Evolutionary conservation across 768 basidiomycete species (phyloP).

Genomic region (Naganishia onofrii): DNA sequence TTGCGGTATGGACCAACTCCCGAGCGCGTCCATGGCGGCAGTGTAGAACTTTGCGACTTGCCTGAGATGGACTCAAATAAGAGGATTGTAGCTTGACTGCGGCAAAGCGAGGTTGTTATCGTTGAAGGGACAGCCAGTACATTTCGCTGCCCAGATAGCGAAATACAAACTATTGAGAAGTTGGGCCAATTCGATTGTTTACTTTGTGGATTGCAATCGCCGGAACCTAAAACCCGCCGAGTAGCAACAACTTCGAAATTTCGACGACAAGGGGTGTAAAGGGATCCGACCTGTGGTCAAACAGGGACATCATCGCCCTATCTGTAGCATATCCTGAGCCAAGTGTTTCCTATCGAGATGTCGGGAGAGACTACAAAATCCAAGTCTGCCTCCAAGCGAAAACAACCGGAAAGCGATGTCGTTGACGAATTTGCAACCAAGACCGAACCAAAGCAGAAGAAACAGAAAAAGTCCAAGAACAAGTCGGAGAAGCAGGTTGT

Average conservation of each 20-base stretch:
- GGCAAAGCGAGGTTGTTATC: no score
- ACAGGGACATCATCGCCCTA: neutral
- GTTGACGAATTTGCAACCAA: neutral
- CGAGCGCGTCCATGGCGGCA: neutral
- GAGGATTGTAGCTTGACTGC: no score
- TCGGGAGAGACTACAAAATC: neutral
- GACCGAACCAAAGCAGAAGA: slow-evolving; percentile 11
- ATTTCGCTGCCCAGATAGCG: neutral
- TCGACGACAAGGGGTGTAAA: no score
- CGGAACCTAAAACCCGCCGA: neutral
- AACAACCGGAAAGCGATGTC: slow-evolving; percentile 13
- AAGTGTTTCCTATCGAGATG: neutral
- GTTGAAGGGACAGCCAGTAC: neutral
- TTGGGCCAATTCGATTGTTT: slow-evolving; percentile 1
- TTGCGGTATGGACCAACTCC: slow-evolving; percentile 7
- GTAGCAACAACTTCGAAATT: neutral
- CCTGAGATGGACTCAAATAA: no score
- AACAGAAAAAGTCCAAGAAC: slow-evolving; percentile 7
- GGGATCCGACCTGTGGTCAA: no score
- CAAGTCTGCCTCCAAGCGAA: slow-evolving; percentile 15
- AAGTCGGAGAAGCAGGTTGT: slow-evolving; percentile 7
- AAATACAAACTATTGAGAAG: neutral
- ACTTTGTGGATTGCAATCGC: slow-evolving; percentile 9
- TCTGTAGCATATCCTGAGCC: neutral
- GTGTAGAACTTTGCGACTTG: no score